These are phyloP conservation scores for Cystoisospora suis DNA, from an alignment of 169 alveolate species.

Conservation along the genomic window DNA sequence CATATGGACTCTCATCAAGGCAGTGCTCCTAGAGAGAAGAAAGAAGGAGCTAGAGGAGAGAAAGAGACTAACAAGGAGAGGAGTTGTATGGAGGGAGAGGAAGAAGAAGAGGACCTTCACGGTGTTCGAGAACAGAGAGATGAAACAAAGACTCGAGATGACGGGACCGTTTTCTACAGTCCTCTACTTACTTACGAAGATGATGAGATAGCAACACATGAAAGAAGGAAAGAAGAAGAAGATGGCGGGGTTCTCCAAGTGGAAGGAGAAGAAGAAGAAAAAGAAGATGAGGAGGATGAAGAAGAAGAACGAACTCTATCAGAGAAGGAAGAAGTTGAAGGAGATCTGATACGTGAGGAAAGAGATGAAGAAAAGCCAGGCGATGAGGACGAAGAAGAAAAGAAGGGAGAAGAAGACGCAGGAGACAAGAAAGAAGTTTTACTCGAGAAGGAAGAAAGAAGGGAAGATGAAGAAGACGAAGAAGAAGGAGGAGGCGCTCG, in stretches of 20 bases:
- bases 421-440: background rate
- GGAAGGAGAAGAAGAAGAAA: background rate
- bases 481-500: background rate
- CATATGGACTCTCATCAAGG: too few relatives aligned
- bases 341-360: background rate
- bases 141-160: too few relatives aligned
- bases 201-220: too few relatives aligned
- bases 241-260: background rate
- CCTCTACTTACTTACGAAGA: too few relatives aligned
- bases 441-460: background rate
- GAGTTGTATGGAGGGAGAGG: slow-evolving; percentile 1
- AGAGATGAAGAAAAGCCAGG: background rate
- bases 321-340: background rate
- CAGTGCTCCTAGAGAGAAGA: too few relatives aligned
- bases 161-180: too few relatives aligned
- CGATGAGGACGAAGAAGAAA: background rate
- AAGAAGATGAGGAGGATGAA: too few relatives aligned
- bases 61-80: too few relatives aligned
- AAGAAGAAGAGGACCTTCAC: background rate
- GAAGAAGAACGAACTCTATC: too few relatives aligned
- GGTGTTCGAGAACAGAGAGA: background rate
- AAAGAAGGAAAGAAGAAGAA: background rate
- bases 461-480: background rate
- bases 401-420: background rate
- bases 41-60: too few relatives aligned